Conservation (phyloP, 257 asterid genomes). For the Striga asiatica region DNA sequence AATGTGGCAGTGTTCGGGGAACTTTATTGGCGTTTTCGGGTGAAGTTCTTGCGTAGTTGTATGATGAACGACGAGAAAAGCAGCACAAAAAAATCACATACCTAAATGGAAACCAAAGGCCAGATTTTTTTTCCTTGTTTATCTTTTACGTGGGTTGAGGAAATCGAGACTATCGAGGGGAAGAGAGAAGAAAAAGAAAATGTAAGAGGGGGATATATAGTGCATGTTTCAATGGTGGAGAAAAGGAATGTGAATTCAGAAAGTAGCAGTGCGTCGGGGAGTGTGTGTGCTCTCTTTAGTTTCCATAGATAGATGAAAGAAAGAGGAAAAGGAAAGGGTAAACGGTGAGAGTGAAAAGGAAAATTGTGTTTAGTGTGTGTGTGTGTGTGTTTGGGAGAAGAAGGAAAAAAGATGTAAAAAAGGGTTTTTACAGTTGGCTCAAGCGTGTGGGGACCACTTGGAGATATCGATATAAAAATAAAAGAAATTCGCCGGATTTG, state of each 20-base stretch:
- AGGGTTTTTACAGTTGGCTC: conserved; percentile 28
- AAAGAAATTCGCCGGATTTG: neutral
- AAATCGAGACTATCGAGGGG: neutral
- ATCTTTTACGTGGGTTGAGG: neutral
- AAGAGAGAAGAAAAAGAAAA: neutral
- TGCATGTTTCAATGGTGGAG: neutral
- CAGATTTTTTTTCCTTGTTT: neutral
- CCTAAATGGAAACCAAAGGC: neutral
- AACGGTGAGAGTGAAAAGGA: neutral
- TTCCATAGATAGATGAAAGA: neutral
- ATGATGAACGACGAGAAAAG: neutral
- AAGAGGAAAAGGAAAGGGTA: neutral
- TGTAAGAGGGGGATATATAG: neutral
- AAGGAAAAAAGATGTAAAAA: neutral
- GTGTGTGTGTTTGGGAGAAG: neutral
- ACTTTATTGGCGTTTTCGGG: neutral
- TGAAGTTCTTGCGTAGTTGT: neutral
- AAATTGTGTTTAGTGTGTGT: neutral
- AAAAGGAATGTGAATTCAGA: conserved; percentile 1
- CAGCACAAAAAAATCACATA: neutral
- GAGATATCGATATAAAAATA: neutral
- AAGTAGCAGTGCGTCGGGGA: conserved; percentile 9
- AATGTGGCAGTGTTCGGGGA: neutral
- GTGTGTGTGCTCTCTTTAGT: neutral
- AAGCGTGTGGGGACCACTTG: conserved; percentile 29